Evolutionary conservation across 345 rosid species (phyloP).

Genomic region (Salix brachista): DNA sequence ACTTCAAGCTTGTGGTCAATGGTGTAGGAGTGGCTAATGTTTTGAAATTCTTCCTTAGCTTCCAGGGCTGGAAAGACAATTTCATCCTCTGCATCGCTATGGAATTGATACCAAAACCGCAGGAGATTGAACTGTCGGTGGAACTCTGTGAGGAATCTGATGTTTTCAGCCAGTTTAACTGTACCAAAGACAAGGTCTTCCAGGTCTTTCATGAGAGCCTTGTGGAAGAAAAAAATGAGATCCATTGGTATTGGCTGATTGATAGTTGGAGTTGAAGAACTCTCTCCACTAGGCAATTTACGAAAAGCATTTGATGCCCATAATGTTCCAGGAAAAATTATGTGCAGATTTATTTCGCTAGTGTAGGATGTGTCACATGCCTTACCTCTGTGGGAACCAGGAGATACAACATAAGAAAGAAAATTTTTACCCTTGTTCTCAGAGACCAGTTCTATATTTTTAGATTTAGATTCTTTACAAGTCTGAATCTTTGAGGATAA

Average conservation of each 20-base stretch:
- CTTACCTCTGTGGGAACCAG: constrained; percentile 20
- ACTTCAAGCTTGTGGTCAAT: constrained; percentile 66
- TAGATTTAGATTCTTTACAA: constrained; percentile 22
- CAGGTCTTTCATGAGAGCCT: constrained; percentile 71
- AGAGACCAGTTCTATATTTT: constrained; percentile 16
- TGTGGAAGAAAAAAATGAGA: constrained; percentile 72
- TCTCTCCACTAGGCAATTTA: constrained; percentile 33
- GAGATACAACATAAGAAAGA: constrained; percentile 21
- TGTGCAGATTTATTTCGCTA: constrained; percentile 39
- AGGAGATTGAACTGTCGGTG: constrained; percentile 48
- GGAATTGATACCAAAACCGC: constrained; percentile 50
- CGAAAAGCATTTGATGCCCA: constrained; percentile 23
- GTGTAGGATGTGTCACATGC: constrained; percentile 37
- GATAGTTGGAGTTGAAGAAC: constrained; percentile 18
- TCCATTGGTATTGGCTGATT: constrained; percentile 56
- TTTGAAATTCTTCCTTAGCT: constrained; percentile 54
- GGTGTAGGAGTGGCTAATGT: constrained; percentile 57
- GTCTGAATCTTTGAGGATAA: constrained; percentile 19
- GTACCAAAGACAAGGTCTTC: constrained; percentile 63
- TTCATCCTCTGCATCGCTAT: constrained; percentile 75
- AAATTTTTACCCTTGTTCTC: constrained; percentile 27
- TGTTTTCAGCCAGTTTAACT: constrained; percentile 45
- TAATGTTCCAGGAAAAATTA: constrained; percentile 31
- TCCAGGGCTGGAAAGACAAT: constrained; percentile 80
- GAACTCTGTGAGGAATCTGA: constrained; percentile 50